Evolutionary conservation across 805 yeast genomes (phyloP).

Genomic region (Candida lessepsii): DNA sequence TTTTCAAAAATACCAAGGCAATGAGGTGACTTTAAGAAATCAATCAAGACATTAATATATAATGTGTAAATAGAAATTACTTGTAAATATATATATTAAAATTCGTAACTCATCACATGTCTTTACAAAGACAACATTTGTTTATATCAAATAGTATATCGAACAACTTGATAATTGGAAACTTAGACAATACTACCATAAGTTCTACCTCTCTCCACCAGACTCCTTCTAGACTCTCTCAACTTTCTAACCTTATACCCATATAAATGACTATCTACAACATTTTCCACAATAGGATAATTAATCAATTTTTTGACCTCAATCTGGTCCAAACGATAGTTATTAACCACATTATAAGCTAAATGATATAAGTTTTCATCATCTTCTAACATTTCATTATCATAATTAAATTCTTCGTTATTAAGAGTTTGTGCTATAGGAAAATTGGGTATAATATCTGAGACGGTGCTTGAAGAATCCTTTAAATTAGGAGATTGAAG

Average conservation of each 20-base stretch:
- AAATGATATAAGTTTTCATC: conserved; percentile 36
- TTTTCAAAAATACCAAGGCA: too few species aligned
- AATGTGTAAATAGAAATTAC: conserved; percentile 6
- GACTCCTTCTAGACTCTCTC: conserved; percentile 19
- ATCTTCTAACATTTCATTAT: conserved; percentile 33
- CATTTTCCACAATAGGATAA: conserved; percentile 46
- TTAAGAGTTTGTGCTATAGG: conserved; percentile 25
- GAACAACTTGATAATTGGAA: not conserved
- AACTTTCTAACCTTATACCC: conserved; percentile 42
- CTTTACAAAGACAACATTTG: too few species aligned
- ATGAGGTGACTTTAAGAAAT: too few species aligned
- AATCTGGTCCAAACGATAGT: conserved; percentile 32
- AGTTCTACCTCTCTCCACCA: conserved; percentile 12
- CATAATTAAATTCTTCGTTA: conserved; percentile 27
- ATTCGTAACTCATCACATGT: conserved; percentile 5
- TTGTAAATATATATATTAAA: conserved; percentile 11
- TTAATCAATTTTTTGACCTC: conserved; percentile 36
- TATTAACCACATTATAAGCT: conserved; percentile 31
- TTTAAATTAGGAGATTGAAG: conserved; percentile 12
- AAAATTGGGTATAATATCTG: conserved; percentile 6
- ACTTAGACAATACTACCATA: conserved; percentile 30
- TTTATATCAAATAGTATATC: too few species aligned
- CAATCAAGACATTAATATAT: too few species aligned
- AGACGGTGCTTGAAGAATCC: conserved; percentile 1
- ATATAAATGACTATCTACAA: conserved; percentile 37